phyloP scores from a whole-genome alignment of 1,284 basidiomycete species.

The Cutaneotrichosporon cutaneum region DNA sequence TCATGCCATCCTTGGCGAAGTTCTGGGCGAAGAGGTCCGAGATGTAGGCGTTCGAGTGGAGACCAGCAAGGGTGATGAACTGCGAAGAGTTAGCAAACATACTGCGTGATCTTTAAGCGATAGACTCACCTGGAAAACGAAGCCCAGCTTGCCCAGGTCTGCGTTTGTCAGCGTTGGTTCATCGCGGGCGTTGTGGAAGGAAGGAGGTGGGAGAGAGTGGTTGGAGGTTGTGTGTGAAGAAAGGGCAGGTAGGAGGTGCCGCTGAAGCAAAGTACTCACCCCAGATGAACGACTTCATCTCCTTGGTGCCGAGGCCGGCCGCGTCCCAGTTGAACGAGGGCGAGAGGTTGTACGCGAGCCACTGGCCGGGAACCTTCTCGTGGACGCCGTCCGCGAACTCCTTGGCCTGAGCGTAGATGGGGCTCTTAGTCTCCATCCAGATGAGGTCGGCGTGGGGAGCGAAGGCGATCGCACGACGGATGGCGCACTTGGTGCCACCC shows the following conservation, averaged over 20 bases:
- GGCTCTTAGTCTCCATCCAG: constrained; percentile 98
- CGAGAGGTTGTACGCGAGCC: constrained; percentile 91
- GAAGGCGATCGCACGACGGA: constrained; percentile 89
- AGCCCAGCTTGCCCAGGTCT: constrained; percentile 22
- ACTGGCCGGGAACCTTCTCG: constrained; percentile 74
- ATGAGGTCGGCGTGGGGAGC: constrained; percentile 88
- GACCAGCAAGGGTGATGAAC: constrained; percentile 95
- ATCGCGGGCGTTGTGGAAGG: too few relatives aligned
- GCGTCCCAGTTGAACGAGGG: constrained; percentile 85
- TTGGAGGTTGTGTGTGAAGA: too few relatives aligned
- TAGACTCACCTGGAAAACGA: constrained; percentile 58
- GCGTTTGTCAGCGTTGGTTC: too few relatives aligned
- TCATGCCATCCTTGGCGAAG: constrained; percentile 77
- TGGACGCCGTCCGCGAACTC: constrained; percentile 91
- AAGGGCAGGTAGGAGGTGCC: too few relatives aligned
- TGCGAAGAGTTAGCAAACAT: constrained; percentile 54
- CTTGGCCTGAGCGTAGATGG: constrained; percentile 88
- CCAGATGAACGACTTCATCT: constrained; percentile 93
- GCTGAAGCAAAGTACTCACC: too few relatives aligned
- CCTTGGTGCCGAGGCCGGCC: constrained; percentile 76
- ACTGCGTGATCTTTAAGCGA: too few relatives aligned
- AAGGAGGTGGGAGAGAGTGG: too few relatives aligned
- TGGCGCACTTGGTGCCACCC: constrained; percentile 90
- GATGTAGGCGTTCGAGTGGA: constrained; percentile 97
- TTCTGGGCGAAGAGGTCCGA: constrained; percentile 86